phyloP scores from a whole-genome alignment of 2,329 filamentous ascomycete species.

The Alternaria conjuncta region DNA sequence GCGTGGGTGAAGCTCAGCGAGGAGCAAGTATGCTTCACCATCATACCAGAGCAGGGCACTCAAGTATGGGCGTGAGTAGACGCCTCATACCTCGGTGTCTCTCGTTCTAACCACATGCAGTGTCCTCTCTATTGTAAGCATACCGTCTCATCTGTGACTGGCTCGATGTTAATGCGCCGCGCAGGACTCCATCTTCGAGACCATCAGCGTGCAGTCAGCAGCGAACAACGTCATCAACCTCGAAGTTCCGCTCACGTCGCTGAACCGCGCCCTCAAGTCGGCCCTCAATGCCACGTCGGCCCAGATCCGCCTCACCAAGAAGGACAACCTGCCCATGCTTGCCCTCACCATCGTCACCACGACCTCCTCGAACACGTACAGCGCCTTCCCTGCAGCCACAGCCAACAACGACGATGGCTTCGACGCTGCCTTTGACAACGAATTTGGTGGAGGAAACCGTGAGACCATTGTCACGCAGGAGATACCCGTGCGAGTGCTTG shows the following conservation, averaged over 20 bases:
- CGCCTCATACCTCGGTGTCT: constrained; percentile 15
- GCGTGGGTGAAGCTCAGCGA: constrained; percentile 91
- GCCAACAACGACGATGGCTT: constrained; percentile 35
- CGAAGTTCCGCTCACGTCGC: constrained; percentile 85
- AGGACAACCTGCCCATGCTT: constrained; percentile 83
- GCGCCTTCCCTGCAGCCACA: constrained; percentile 38
- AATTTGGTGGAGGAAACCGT: constrained; percentile 63
- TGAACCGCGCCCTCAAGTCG: constrained; percentile 91
- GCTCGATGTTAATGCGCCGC: constrained; percentile 19
- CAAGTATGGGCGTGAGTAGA: constrained; percentile 89
- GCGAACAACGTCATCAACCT: constrained; percentile 93
- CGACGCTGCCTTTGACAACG: constrained; percentile 32
- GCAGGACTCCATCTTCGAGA: constrained; percentile 86
- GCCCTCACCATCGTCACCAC: constrained; percentile 89
- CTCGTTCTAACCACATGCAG: constrained; percentile 38
- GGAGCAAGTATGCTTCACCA: constrained; percentile 88
- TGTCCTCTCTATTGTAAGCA: constrained; percentile 51
- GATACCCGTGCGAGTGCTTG: constrained; percentile 90
- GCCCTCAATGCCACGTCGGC: constrained; percentile 82
- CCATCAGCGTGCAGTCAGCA: constrained; percentile 86
- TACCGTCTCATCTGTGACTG: constrained; percentile 25
- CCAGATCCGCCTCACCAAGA: constrained; percentile 89
- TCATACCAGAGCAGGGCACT: constrained; percentile 91
- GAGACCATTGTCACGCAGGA: constrained; percentile 95
- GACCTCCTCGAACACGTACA: constrained; percentile 58